Base-by-base conservation (phyloP, 768 basidiomycete genomes). In the Termitomyces sp. region DNA sequence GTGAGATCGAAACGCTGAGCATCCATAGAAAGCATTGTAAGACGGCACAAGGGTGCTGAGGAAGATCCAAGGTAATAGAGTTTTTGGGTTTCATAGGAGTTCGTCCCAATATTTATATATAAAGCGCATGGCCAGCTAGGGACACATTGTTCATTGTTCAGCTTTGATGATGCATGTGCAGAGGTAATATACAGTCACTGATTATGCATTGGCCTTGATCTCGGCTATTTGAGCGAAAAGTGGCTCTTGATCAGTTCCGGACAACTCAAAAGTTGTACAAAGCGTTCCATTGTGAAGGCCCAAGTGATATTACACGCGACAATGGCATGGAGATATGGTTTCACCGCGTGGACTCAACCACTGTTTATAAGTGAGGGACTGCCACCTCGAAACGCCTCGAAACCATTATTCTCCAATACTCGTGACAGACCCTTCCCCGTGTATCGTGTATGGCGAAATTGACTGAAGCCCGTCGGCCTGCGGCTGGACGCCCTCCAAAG, bases 1-100 rank as follows among this genome's bases (percentile, higher is more conserved):
- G 57, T 62, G 5, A 57, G 60, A 41, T 72, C 67, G 46, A 59
- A 74, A 45, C 73, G 61, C 54, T 73, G 71, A 52, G 69, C 56
- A 53, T 69, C 67, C 67, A 74, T 66, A 19, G 48, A 48, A 40
- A 45, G 40, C 41, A 55, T 55, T 37, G 54, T 55, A 40, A 42
- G 46, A 54, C n/a, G 32, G 43, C 38, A 44, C 49, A 48, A 29
- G 37, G 48, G 51, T 42, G 45, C 9, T 34, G 17, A n/a, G n/a
- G n/a, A 35, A 35, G 32, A 49, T 49, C 21, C 12, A 34, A 46
- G 21, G 35, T 29, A 57, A 53, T 21, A 41, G 45, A 41, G 50
- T 44, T 45, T 49, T 34, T 12, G 52, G 42, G 34, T 53, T 44
- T 58, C 40, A 16, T 32, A 5, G 12, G 14, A 17, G 29, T 17